Conservation (phyloP, 805 yeast genomes). For the Lipomyces sp. region DNA sequence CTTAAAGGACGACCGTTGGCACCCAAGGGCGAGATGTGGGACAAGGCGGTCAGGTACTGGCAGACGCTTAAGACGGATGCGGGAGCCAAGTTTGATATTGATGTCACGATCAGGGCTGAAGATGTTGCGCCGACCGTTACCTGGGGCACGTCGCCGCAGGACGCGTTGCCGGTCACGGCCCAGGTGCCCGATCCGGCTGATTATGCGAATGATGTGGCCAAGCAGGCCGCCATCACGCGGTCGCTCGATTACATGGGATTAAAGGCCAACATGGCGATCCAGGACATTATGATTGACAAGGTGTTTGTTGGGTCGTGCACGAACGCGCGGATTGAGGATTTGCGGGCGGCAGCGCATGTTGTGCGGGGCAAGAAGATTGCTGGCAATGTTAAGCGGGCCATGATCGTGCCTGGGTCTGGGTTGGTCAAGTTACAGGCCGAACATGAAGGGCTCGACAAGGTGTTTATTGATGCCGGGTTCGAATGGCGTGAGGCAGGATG, state of each 20-base stretch:
- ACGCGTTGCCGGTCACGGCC: slow-evolving; percentile 93
- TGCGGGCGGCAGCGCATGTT: slow-evolving; percentile 92
- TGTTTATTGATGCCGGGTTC: slow-evolving; percentile 90
- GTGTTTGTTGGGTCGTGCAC: slow-evolving; percentile 98
- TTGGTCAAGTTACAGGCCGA: slow-evolving; percentile 93
- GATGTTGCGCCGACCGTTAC: slow-evolving; percentile 96
- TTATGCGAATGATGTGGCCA: slow-evolving; percentile 59
- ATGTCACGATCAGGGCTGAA: slow-evolving; percentile 74
- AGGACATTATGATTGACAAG: slow-evolving; percentile 80
- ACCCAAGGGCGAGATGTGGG: slow-evolving; percentile 94
- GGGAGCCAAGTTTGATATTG: slow-evolving; percentile 87
- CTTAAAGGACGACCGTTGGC: slow-evolving; percentile 93
- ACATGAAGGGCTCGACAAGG: slow-evolving; percentile 88
- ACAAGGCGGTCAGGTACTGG: slow-evolving; percentile 92
- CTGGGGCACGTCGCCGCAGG: slow-evolving; percentile 99
- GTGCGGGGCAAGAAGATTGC: slow-evolving; percentile 91
- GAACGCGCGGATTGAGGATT: slow-evolving; percentile 95
- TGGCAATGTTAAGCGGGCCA: slow-evolving; percentile 72
- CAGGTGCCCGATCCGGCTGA: slow-evolving; percentile 87
- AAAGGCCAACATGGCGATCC: slow-evolving; percentile 76
- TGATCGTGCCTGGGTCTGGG: slow-evolving; percentile 98
- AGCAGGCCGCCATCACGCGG: slow-evolving; percentile 83
- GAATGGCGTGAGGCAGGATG: slow-evolving; percentile 99
- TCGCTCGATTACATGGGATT: slow-evolving; percentile 93
- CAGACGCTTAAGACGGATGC: slow-evolving; percentile 82